Percentiles rank a stretch among this genome's conserved stretches.
These are phyloP conservation scores for Clathrospora elynae DNA, from an alignment of 2,329 filamentous ascomycete genomes.

Conservation along the genomic window DNA sequence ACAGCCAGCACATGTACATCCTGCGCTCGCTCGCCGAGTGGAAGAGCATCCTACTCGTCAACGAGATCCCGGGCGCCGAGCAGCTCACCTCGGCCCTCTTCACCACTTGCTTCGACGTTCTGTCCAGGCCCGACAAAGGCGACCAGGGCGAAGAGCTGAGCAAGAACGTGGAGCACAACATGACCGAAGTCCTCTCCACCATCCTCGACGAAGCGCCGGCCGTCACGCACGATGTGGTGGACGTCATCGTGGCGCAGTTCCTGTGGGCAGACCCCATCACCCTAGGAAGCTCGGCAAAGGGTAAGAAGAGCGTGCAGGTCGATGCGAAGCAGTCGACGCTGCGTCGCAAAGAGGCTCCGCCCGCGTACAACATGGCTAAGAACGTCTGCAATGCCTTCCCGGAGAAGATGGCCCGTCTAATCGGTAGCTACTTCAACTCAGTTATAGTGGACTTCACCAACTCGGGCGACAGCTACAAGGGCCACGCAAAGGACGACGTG, in stretches of 20 bases:
- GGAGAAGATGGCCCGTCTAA: constrained; percentile 92
- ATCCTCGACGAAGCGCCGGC: constrained; percentile 84
- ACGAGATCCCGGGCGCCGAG: constrained; percentile 83
- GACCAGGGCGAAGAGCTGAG: constrained; percentile 79
- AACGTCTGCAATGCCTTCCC: constrained; percentile 86
- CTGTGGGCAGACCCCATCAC: constrained; percentile 77
- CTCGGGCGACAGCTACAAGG: constrained; percentile 23
- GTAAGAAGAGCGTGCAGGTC: constrained; percentile 58
- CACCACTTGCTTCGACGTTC: constrained; percentile 86
- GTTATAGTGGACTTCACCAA: constrained; percentile 85
- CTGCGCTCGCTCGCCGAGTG: constrained; percentile 86
- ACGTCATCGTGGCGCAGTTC: constrained; percentile 95
- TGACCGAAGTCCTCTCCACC: constrained; percentile 82
- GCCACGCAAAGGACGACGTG: constrained; percentile 47
- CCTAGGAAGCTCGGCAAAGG: constrained; percentile 52
- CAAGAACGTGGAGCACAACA: constrained; percentile 91
- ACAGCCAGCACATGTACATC: constrained; percentile 90
- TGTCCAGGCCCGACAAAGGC: constrained; percentile 76
- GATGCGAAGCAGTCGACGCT: constrained; percentile 83
- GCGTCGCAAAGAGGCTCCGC: constrained; percentile 83
- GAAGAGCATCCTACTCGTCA: constrained; percentile 90
- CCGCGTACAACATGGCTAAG: constrained; percentile 96
- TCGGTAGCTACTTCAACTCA: constrained; percentile 96
- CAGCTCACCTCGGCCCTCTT: constrained; percentile 76
- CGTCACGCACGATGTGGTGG: constrained; percentile 80